A percentile compares a stretch with the other conserved stretches of the same genome.
Evolutionary conservation across 1,284 basidiomycete genomes (phyloP).

Genomic region (Puccinia triticina): DNA sequence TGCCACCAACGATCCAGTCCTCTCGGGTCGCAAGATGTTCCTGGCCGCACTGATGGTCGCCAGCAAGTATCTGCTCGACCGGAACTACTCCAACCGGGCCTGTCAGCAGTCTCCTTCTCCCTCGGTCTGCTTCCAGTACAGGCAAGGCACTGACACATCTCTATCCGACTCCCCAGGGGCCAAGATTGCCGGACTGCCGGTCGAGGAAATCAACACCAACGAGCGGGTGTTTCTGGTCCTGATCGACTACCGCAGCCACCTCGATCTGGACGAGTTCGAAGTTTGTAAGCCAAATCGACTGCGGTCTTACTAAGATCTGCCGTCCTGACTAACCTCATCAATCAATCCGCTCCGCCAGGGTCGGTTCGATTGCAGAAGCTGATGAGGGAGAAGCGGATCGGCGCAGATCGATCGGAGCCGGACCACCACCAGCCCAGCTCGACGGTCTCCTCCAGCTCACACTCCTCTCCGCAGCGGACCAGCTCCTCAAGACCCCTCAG

Average conservation of each 20-base stretch:
- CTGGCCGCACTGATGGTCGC: conserved; percentile 83
- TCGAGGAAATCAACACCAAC: conserved; percentile 61
- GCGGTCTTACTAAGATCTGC: too few species aligned
- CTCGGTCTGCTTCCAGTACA: not conserved
- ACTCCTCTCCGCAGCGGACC: not conserved
- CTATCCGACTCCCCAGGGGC: conserved; percentile 66
- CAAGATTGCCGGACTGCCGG: conserved; percentile 65
- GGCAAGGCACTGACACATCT: not conserved
- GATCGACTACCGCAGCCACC: conserved; percentile 61
- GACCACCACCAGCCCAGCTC: not conserved
- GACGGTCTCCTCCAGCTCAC: not conserved
- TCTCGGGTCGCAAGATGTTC: conserved; percentile 84
- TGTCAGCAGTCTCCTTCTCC: conserved; percentile 21
- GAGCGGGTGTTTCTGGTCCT: conserved; percentile 62
- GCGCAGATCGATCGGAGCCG: not conserved
- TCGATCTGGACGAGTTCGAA: conserved; percentile 57
- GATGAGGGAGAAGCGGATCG: conserved; percentile 29
- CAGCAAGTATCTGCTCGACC: conserved; percentile 88
- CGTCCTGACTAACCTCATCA: not conserved
- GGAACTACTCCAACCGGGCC: conserved; percentile 76
- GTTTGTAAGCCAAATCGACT: conserved; percentile 52
- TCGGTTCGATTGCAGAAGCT: conserved; percentile 44
- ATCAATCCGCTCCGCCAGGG: conserved; percentile 10
- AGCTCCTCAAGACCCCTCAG: not conserved
- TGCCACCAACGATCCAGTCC: conserved; percentile 65